phyloP scores from a whole-genome alignment of 352 stramenopile species.

The Globisporangium nunn region DNA sequence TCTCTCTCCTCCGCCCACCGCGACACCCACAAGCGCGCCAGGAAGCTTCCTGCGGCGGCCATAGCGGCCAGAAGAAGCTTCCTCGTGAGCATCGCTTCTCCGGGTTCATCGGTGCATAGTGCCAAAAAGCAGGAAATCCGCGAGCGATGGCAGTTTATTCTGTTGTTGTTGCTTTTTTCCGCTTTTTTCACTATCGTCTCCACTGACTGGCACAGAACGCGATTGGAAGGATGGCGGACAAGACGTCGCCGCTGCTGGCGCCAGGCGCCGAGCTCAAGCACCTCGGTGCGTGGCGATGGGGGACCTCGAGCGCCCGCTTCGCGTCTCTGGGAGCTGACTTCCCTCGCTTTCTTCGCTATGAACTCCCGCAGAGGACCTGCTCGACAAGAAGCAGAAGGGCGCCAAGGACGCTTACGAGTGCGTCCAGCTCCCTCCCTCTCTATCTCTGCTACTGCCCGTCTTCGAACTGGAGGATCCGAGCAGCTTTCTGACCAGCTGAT shows the following conservation, averaged over 20 bases:
- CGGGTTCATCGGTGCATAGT: not conserved
- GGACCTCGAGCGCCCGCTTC: not conserved
- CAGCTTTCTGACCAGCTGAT: no score
- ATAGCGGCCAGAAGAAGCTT: no score
- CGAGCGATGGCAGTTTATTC: no score
- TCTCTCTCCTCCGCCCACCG: no score
- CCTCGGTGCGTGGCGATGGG: slow-evolving; percentile 21
- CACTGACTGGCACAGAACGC: slow-evolving; percentile 7
- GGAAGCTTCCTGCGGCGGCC: no score
- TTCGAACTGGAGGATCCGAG: no score
- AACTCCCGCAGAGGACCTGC: slow-evolving; percentile 6
- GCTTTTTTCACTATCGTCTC: not conserved
- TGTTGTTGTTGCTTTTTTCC: no score
- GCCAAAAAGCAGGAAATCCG: not conserved
- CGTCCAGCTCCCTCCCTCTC: slow-evolving; percentile 6
- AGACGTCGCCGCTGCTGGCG: slow-evolving; percentile 34
- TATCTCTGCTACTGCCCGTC: not conserved
- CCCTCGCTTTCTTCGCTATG: not conserved
- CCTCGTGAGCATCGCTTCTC: no score
- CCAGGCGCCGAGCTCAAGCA: slow-evolving; percentile 36
- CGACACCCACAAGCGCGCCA: no score
- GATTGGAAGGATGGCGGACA: slow-evolving; percentile 25
- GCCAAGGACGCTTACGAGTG: slow-evolving; percentile 24
- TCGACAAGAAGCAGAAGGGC: slow-evolving; percentile 13
- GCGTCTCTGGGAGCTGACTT: not conserved